Evolutionary conservation across 306 rosid species (phyloP).

Genomic region (Sicyos baderoa): DNA sequence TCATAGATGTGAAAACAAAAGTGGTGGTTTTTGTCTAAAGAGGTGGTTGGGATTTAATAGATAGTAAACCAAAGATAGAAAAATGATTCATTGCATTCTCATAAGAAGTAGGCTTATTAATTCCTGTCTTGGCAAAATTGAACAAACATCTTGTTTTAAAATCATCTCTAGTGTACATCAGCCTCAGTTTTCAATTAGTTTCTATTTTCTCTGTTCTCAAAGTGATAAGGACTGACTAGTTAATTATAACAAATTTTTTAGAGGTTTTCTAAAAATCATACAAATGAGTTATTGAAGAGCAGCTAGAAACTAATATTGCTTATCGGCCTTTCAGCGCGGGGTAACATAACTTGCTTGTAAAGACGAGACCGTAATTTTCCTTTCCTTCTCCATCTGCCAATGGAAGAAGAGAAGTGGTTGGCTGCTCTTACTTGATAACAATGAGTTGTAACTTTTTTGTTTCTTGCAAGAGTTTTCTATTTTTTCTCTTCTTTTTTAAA

Average conservation of each 20-base stretch:
- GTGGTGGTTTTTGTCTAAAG: not conserved
- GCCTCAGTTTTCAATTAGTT: not conserved
- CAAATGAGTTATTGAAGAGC: not conserved
- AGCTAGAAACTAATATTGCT: not conserved
- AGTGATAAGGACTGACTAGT: not conserved
- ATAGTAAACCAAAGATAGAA: not conserved
- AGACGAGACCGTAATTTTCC: not conserved
- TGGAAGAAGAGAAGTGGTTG: not conserved
- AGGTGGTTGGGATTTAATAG: not conserved
- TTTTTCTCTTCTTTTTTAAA: not conserved
- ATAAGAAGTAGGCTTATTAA: not conserved
- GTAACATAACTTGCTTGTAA: not conserved
- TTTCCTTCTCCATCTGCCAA: slow-evolving; percentile 8
- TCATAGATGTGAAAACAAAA: slow-evolving; percentile 1
- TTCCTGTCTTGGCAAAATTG: not conserved
- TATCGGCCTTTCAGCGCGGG: not conserved
- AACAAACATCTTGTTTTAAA: not conserved
- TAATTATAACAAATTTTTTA: not conserved
- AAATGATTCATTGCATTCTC: not conserved
- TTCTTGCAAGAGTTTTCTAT: not conserved
- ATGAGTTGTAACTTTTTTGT: not conserved
- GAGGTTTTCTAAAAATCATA: not conserved
- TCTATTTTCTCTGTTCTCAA: not conserved
- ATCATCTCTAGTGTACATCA: not conserved
- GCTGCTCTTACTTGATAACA: not conserved